Evolutionary conservation across 805 yeast species (phyloP).

Genomic region (Diddensiella santjacobensis): DNA sequence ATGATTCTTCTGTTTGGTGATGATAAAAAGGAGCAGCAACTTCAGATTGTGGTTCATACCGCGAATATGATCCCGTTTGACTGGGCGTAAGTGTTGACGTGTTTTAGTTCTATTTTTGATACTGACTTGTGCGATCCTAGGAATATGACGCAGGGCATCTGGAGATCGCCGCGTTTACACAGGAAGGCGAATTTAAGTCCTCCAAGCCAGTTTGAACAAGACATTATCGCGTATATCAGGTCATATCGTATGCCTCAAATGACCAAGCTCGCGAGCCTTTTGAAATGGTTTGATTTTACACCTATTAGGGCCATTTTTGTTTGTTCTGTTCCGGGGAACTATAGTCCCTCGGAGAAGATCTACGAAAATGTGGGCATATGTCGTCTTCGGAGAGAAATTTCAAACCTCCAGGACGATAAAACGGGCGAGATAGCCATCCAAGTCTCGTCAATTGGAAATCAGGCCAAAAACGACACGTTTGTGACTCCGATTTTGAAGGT

Average conservation of each 20-base stretch:
- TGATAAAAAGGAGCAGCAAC: conserved; percentile 2
- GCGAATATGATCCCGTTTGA: conserved; percentile 32
- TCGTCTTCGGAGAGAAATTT: conserved; percentile 17
- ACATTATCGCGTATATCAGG: conserved; percentile 25
- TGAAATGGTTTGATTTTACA: conserved; percentile 28
- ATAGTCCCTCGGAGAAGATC: conserved; percentile 8
- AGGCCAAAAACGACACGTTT: conserved; percentile 24
- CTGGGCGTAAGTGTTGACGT: too few relatives aligned
- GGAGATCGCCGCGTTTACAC: conserved; percentile 28
- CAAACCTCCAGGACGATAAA: conserved; percentile 1
- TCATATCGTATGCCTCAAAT: conserved; percentile 22
- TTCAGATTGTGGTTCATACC: conserved; percentile 32
- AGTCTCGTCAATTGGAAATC: conserved; percentile 29
- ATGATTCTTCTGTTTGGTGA: conserved; percentile 29
- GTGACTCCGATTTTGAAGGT: conserved; percentile 19
- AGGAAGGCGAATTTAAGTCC: background rate
- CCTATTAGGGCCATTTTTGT: conserved; percentile 25
- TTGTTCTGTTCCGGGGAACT: conserved; percentile 34
- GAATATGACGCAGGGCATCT: conserved; percentile 32
- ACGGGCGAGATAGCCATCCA: conserved; percentile 21
- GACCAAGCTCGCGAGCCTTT: conserved; percentile 14
- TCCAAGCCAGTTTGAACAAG: conserved; percentile 28
- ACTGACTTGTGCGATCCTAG: too few relatives aligned
- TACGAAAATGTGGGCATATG: conserved; percentile 24
- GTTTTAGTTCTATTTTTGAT: too few relatives aligned